A percentile compares a stretch with the other conserved stretches of the same genome.
These are phyloP conservation scores for Malassezia yamatoensis DNA, from an alignment of 1,284 basidiomycete genomes.

Conservation along the genomic window DNA sequence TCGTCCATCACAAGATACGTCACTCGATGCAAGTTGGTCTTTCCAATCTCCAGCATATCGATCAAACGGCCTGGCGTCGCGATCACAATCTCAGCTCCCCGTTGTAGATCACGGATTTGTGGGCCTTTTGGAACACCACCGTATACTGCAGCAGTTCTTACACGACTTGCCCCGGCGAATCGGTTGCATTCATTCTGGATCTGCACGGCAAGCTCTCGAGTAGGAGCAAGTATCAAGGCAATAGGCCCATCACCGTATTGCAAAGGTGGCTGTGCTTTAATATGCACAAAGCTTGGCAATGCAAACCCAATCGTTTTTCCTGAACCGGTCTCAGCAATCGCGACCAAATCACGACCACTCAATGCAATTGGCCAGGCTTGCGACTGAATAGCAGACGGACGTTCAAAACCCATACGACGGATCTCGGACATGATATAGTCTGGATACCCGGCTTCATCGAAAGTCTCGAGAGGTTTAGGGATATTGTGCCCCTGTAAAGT, in stretches of 20 bases:
- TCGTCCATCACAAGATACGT: constrained; percentile 99
- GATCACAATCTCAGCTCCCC: constrained; percentile 91
- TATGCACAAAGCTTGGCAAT: constrained; percentile 95
- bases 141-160: constrained; percentile 96
- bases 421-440: constrained; percentile 91
- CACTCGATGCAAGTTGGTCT: constrained; percentile 87
- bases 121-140: constrained; percentile 97
- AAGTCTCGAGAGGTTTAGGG: constrained; percentile 78
- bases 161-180: constrained; percentile 91
- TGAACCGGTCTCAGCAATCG: constrained; percentile 60
- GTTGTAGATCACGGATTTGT: constrained; percentile 91
- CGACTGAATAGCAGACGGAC: constrained; percentile 89
- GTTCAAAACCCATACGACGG: constrained; percentile 77
- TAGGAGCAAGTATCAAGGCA: constrained; percentile 89
- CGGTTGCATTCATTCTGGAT: constrained; percentile 98
- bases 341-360: constrained; percentile 83
- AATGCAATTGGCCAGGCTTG: constrained; percentile 98
- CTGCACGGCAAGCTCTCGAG: constrained; percentile 94
- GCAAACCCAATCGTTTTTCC: constrained; percentile 88
- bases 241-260: constrained; percentile 92
- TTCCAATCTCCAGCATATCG: constrained; percentile 88
- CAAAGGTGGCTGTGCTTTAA: constrained; percentile 96
- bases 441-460: constrained; percentile 90
- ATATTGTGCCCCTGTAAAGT: constrained; percentile 79
- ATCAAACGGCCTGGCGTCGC: constrained; percentile 61